Conservation (phyloP, 2,329 filamentous ascomycete species). For the Fusarium sp. region DNA sequence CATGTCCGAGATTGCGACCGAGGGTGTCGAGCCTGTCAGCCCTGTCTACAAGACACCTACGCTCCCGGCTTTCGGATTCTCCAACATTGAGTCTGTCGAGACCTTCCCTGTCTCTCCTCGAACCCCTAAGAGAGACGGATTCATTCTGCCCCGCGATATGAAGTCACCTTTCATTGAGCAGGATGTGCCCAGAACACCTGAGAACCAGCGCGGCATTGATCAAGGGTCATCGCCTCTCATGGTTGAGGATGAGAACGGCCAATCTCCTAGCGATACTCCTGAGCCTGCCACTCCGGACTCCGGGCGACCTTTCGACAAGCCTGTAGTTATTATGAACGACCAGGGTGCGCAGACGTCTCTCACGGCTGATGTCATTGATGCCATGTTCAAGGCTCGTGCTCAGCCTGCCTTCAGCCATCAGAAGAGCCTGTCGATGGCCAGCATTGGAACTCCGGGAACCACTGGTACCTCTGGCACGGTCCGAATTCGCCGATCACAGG, state of each 20-base stretch:
- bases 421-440: conserved; percentile 53
- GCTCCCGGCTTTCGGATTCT: conserved; percentile 55
- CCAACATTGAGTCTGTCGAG: conserved; percentile 59
- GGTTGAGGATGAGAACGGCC: conserved; percentile 73
- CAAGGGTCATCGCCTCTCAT: conserved; percentile 61
- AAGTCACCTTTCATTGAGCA: conserved; percentile 47
- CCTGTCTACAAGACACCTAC: conserved; percentile 42
- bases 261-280: conserved; percentile 59
- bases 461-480: conserved; percentile 56
- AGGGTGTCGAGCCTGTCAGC: conserved; percentile 56
- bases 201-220: conserved; percentile 57
- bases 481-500: conserved; percentile 60
- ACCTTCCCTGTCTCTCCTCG: conserved; percentile 60
- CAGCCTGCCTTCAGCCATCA: conserved; percentile 45
- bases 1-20: conserved; percentile 52
- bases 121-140: conserved; percentile 66
- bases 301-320: conserved; percentile 66
- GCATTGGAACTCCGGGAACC: conserved; percentile 50
- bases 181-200: conserved; percentile 54
- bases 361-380: conserved; percentile 84
- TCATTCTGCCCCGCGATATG: conserved; percentile 66
- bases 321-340: conserved; percentile 66
- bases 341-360: conserved; percentile 85
- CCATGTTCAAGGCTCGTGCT: conserved; percentile 68
- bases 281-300: conserved; percentile 64